Evolutionary conservation across 257 asterid genomes (phyloP).

Genomic region (Cordia subcordata): DNA sequence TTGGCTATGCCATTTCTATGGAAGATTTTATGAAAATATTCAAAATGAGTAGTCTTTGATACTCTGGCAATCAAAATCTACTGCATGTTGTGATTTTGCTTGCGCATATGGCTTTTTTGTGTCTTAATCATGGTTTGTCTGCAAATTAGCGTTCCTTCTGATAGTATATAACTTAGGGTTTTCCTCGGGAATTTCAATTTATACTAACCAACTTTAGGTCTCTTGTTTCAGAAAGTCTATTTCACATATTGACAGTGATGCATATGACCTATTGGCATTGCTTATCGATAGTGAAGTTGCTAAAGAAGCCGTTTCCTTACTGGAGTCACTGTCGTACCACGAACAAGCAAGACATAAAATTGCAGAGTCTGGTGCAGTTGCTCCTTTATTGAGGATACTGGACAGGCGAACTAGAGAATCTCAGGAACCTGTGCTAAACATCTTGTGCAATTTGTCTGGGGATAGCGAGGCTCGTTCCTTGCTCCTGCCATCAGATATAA

Average conservation of each 20-base stretch:
- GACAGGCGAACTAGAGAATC: slow-evolving; percentile 40
- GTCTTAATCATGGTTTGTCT: no score
- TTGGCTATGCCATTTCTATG: no score
- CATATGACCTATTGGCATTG: slow-evolving; percentile 51
- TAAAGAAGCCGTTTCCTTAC: slow-evolving; percentile 50
- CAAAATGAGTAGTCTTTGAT: no score
- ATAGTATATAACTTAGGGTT: not conserved
- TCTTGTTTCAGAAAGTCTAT: slow-evolving; percentile 34
- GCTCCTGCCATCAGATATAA: slow-evolving; percentile 31
- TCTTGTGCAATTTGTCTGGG: slow-evolving; percentile 46
- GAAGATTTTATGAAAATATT: no score
- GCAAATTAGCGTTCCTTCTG: not conserved
- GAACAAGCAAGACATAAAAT: slow-evolving; percentile 27
- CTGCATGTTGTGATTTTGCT: no score
- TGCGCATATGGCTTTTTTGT: no score
- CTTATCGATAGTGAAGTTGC: slow-evolving; percentile 61
- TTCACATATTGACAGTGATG: slow-evolving; percentile 49
- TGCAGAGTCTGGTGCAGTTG: slow-evolving; percentile 48
- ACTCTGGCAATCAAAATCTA: no score
- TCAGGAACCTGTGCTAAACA: slow-evolving; percentile 51
- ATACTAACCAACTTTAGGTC: slow-evolving; percentile 14
- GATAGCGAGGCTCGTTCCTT: slow-evolving; percentile 25
- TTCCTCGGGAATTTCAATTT: slow-evolving; percentile 4
- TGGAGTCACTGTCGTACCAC: slow-evolving; percentile 44
- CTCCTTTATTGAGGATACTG: slow-evolving; percentile 42